Evolutionary conservation across 129 eudicot genomes (phyloP).

Genomic region (Dittrichia graveolens): DNA sequence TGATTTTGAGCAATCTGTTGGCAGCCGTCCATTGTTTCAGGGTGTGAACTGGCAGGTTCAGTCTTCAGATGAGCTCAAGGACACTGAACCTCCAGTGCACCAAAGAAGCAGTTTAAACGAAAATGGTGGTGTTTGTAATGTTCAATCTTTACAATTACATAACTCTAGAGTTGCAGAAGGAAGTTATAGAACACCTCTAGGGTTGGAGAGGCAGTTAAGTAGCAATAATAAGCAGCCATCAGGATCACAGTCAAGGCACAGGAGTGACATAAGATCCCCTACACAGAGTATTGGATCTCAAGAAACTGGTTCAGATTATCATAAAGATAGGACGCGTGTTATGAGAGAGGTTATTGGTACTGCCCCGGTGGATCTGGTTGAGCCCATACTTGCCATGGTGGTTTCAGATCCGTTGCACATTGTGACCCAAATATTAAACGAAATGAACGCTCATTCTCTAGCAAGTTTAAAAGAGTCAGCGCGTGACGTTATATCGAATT

Average conservation of each 20-base stretch:
- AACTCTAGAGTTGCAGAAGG: slow-evolving; percentile 47
- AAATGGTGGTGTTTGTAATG: slow-evolving; percentile 51
- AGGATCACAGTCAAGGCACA: slow-evolving; percentile 49
- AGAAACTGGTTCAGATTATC: slow-evolving; percentile 59
- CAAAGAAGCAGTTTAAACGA: slow-evolving; percentile 55
- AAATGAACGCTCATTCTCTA: slow-evolving; percentile 52
- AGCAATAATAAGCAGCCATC: slow-evolving; percentile 57
- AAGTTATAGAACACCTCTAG: slow-evolving; percentile 55
- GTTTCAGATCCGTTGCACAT: slow-evolving; percentile 75
- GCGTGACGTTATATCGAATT: slow-evolving; percentile 61
- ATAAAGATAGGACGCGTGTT: slow-evolving; percentile 52
- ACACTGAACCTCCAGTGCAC: slow-evolving; percentile 41
- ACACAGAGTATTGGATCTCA: slow-evolving; percentile 72
- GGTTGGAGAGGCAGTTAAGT: slow-evolving; percentile 65
- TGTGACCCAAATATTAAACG: slow-evolving; percentile 57
- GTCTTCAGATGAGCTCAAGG: slow-evolving; percentile 51
- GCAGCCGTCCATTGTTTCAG: slow-evolving; percentile 85
- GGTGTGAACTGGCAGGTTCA: slow-evolving; percentile 71
- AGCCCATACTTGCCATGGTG: slow-evolving; percentile 61
- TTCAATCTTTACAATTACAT: slow-evolving; percentile 51
- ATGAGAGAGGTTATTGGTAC: slow-evolving; percentile 47
- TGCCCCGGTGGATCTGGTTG: slow-evolving; percentile 57
- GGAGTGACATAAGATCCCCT: slow-evolving; percentile 53
- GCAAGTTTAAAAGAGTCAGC: slow-evolving; percentile 62
- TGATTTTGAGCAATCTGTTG: slow-evolving; percentile 89